Percentiles rank a stretch among this genome's conserved stretches.
These are phyloP conservation scores for Coriaria nepalensis DNA, from an alignment of 306 rosid genomes.

Conservation along the genomic window DNA sequence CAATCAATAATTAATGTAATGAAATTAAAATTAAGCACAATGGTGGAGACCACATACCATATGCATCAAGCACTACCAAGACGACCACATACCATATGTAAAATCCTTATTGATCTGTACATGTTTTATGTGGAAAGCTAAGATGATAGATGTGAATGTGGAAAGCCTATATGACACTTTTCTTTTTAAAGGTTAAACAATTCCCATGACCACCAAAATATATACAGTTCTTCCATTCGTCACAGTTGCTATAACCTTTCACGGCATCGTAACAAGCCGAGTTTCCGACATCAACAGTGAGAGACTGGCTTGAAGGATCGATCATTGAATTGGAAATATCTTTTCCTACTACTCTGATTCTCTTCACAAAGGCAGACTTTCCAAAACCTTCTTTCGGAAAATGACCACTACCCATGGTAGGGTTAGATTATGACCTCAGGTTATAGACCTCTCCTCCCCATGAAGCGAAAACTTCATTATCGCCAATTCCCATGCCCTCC, in stretches of 20 bases:
- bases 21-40: no score
- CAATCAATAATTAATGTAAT: no score
- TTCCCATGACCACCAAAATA: not conserved
- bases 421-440: conserved; percentile 2
- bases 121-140: no score
- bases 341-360: conserved; percentile 3
- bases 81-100: no score
- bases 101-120: no score
- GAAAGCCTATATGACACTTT: no score
- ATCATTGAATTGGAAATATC: not conserved
- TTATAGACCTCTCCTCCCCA: conserved; percentile 16
- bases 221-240: not conserved
- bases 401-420: conserved; percentile 16
- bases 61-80: no score
- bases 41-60: no score
- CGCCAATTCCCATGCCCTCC: no score
- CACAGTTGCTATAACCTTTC: not conserved
- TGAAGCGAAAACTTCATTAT: conserved; percentile 1
- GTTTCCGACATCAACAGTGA: not conserved
- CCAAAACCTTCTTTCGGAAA: conserved; percentile 11
- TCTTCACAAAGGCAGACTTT: conserved; percentile 10
- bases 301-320: not conserved
- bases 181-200: no score
- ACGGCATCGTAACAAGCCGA: not conserved
- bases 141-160: no score